Evolutionary conservation across 768 basidiomycete species (phyloP).

Genomic region (Tylopilus cervinicoccineus): DNA sequence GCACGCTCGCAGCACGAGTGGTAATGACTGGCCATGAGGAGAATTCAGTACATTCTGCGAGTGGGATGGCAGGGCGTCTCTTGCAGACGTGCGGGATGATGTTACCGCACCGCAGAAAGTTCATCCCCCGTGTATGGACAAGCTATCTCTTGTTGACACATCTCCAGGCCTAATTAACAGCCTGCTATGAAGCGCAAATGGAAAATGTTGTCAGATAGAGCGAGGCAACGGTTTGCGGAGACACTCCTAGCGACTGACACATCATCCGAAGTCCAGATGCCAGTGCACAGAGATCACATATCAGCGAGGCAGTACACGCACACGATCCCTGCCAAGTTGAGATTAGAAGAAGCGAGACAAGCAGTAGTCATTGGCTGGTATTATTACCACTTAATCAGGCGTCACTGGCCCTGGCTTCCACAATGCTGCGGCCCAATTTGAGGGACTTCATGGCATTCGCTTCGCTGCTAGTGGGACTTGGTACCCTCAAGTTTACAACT

Average conservation of each 20-base stretch:
- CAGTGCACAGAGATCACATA: slow-evolving; percentile 25
- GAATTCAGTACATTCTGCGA: slow-evolving; percentile 9
- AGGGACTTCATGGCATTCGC: neutral
- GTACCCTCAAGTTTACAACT: slow-evolving; percentile 21
- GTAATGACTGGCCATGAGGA: slow-evolving; percentile 29
- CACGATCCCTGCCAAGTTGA: slow-evolving; percentile 16
- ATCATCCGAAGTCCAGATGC: slow-evolving; percentile 12
- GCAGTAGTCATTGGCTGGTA: slow-evolving; percentile 19
- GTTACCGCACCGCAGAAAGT: slow-evolving; percentile 22
- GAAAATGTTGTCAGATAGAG: slow-evolving; percentile 22
- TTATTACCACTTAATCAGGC: slow-evolving; percentile 23
- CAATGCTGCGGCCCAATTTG: slow-evolving; percentile 5
- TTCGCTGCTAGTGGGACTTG: neutral
- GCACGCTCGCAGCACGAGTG: slow-evolving; percentile 23
- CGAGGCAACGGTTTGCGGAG: slow-evolving; percentile 17
- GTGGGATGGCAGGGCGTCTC: slow-evolving; percentile 20
- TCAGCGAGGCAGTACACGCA: slow-evolving; percentile 23
- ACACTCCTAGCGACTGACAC: slow-evolving; percentile 19
- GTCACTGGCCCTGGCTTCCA: slow-evolving; percentile 7
- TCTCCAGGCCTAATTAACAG: slow-evolving; percentile 26
- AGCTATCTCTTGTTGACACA: slow-evolving; percentile 27
- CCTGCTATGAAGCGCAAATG: slow-evolving; percentile 26
- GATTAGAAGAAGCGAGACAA: slow-evolving; percentile 11
- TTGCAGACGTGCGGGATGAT: slow-evolving; percentile 17
- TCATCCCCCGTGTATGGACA: slow-evolving; percentile 27